Evolutionary conservation across 805 yeast species (phyloP), one percentile per base, ranked within the genome.

Genomic region (Ogataea zsoltii): DNA sequence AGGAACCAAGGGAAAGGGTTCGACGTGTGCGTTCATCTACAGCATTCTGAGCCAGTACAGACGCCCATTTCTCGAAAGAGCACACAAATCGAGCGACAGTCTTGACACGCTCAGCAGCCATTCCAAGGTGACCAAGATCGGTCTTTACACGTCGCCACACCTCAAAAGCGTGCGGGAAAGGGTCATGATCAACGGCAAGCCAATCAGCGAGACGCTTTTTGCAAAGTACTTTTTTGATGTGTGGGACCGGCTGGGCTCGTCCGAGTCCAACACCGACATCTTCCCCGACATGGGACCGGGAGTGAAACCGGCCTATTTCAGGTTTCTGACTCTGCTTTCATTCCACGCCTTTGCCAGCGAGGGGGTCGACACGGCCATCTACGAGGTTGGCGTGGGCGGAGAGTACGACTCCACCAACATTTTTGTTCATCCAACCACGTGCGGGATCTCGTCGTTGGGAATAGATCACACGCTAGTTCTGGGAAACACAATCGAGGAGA

Each of bases 301-400:
- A 9, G 76, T 80, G 46, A 90, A 87, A 62, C 99, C 99, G 12
- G 92, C 89, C 62, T 94, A 94, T 65, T 94, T 94, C 76, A 83
- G 96, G 61, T 95, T 79, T 65, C 70, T 94, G 62, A 94, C 99
- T 0, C 68, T 95, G 14, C 66, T 94, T 48, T 88, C 97, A 2
- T 94, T 90, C 71, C 97, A 95, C 63, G 85, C 89, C 0, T 95
- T 95, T 57, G 63, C 88, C 68, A 75, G 79, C 44, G 99, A 94
- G 66, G 85, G 87, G 2, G 91, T 94, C n/a, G 87, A 90, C 60
- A 79, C 96, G 29, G 97, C 98, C 11, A 84, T 94, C 31, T 90
- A 88, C 61, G 99, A 94, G 65, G 99, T 95, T 25, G 99, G 99
- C 17, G 96, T 94, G 38, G 99, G 99, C 23, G 99, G 99, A 6